phyloP scores from a whole-genome alignment of 495 filamentous ascomycete genomes.

The Cercophora samala region DNA sequence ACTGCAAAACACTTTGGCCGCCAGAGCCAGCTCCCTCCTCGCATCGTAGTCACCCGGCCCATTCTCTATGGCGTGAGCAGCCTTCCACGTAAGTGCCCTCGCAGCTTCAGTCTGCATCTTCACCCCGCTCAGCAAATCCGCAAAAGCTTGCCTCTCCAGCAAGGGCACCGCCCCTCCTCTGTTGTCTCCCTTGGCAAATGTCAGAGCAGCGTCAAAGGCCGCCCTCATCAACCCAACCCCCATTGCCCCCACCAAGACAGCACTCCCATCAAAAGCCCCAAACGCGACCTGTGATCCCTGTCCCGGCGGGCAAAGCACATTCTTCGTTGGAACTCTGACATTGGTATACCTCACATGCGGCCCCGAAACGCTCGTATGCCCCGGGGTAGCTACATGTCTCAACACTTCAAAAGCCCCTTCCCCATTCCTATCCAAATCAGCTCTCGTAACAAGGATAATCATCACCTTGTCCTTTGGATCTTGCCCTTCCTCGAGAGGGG shows the following conservation, averaged over 20 bases:
- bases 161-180: slow-evolving; percentile 43
- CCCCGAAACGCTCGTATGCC: slow-evolving; percentile 46
- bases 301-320: slow-evolving; percentile 46
- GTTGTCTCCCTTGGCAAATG: slow-evolving; percentile 45
- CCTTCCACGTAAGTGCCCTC: slow-evolving; percentile 53
- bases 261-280: slow-evolving; percentile 42
- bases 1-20: slow-evolving; percentile 53
- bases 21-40: slow-evolving; percentile 44
- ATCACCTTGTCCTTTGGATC: slow-evolving; percentile 42
- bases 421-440: slow-evolving; percentile 42
- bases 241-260: slow-evolving; percentile 53
- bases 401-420: slow-evolving; percentile 42
- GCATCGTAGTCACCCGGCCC: slow-evolving; percentile 40
- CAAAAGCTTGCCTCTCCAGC: slow-evolving; percentile 47
- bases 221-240: slow-evolving; percentile 52
- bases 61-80: slow-evolving; percentile 40
- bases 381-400: slow-evolving; percentile 39
- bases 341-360: slow-evolving; percentile 48
- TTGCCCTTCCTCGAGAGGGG: slow-evolving; percentile 15
- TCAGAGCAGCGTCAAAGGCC: slow-evolving; percentile 50
- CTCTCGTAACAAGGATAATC: slow-evolving; percentile 49
- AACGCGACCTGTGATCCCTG: slow-evolving; percentile 39
- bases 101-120: slow-evolving; percentile 54
- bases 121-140: slow-evolving; percentile 50
- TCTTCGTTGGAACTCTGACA: slow-evolving; percentile 45